These are phyloP conservation scores for Coemansia sp. DNA, from an alignment of 192 early-diverging fungal species.

Conservation along the genomic window DNA sequence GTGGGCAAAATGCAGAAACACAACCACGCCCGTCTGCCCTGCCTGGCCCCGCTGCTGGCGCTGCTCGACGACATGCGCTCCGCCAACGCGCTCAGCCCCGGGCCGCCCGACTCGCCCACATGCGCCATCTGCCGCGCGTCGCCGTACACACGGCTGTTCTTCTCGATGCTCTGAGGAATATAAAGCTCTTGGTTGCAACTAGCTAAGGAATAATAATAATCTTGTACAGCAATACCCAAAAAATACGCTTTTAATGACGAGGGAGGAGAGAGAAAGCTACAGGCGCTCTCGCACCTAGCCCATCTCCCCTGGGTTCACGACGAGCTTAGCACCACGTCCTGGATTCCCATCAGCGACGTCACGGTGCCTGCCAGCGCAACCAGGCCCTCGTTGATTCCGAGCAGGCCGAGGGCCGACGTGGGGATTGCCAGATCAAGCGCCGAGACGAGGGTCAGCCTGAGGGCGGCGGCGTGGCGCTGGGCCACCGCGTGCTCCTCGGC, in stretches of 20 bases:
- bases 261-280: too few species aligned
- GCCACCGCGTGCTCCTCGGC: conserved; percentile 24
- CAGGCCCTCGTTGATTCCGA: conserved; percentile 49
- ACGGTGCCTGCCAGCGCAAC: conserved; percentile 53
- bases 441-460: conserved; percentile 23
- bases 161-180: conserved; percentile 42
- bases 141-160: conserved; percentile 46
- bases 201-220: neutral
- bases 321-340: too few species aligned
- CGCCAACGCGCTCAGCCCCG: conserved; percentile 10
- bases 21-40: conserved; percentile 8
- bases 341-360: conserved; percentile 51
- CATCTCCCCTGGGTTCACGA: too few species aligned
- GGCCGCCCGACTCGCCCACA: conserved; percentile 17
- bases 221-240: neutral
- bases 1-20: conserved; percentile 30
- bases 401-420: conserved; percentile 34
- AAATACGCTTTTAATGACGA: too few species aligned
- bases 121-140: conserved; percentile 41
- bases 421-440: conserved; percentile 51
- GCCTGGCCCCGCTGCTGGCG: conserved; percentile 15
- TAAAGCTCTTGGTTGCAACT: too few species aligned
- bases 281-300: too few species aligned
- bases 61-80: conserved; percentile 28
- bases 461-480: conserved; percentile 8